Evolutionary conservation across 148 eudicot species (phyloP).

Genomic region (Fagopyrum tataricum): DNA sequence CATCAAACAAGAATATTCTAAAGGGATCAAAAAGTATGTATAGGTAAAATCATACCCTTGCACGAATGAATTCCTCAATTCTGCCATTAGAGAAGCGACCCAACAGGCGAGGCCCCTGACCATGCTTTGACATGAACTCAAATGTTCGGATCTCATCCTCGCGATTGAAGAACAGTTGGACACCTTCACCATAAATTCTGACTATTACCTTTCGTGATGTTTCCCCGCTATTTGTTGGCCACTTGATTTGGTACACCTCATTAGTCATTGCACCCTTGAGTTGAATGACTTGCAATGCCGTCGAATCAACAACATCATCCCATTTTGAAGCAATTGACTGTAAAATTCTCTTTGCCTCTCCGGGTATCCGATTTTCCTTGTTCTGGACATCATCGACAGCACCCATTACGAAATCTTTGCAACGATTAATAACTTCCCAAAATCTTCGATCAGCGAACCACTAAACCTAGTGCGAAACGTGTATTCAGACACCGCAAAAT

Average conservation of each 20-base stretch:
- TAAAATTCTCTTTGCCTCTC: slow-evolving; percentile 53
- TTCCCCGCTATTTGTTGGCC: slow-evolving; percentile 49
- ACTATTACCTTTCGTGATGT: slow-evolving; percentile 63
- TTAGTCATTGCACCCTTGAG: slow-evolving; percentile 94
- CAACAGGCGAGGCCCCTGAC: slow-evolving; percentile 69
- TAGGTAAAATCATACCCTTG: slow-evolving; percentile 50
- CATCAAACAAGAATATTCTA: background rate
- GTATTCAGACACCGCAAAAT: no score
- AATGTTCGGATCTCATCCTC: slow-evolving; percentile 72
- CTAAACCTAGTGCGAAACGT: no score
- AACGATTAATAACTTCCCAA: no score
- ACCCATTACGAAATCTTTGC: slow-evolving; percentile 26
- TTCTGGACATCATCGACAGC: slow-evolving; percentile 18
- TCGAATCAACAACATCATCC: slow-evolving; percentile 46
- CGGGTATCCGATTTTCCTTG: slow-evolving; percentile 40
- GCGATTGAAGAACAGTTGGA: slow-evolving; percentile 66
- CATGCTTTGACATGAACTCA: slow-evolving; percentile 75
- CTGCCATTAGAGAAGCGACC: slow-evolving; percentile 73
- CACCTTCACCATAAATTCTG: slow-evolving; percentile 82
- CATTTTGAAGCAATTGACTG: slow-evolving; percentile 56
- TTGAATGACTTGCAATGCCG: slow-evolving; percentile 51
- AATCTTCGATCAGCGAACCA: no score
- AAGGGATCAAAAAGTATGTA: no score
- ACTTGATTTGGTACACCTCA: slow-evolving; percentile 79
- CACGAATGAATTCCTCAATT: slow-evolving; percentile 82